phyloP scores from a whole-genome alignment of 139 green algal species.

The Chlamydomonas urium region DNA sequence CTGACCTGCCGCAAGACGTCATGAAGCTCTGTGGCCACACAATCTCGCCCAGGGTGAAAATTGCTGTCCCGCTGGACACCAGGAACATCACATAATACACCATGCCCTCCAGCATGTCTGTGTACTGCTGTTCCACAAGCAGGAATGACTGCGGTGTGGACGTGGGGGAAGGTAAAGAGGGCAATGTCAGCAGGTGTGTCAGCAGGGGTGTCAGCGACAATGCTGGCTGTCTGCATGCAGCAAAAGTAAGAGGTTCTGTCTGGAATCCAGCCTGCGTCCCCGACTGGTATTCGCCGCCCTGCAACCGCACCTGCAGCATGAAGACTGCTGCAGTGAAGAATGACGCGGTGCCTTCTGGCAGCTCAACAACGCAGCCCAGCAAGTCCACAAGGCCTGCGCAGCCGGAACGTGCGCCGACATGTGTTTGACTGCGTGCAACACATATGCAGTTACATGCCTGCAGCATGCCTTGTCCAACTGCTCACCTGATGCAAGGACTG shows the following conservation, averaged over 20 bases:
- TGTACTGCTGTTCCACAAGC: neutral
- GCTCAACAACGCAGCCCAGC: neutral
- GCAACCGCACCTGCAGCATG: constrained; percentile 14
- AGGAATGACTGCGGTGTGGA: constrained; percentile 7
- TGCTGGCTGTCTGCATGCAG: neutral
- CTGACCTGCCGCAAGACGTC: neutral
- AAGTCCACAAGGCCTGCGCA: constrained; percentile 18
- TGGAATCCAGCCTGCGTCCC: too few species aligned
- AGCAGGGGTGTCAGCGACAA: neutral
- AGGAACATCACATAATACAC: constrained; percentile 20
- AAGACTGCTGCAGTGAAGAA: constrained; percentile 14
- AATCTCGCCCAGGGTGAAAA: constrained; percentile 10
- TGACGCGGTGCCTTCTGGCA: constrained; percentile 11
- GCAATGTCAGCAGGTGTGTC: neutral
- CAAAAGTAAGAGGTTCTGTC: too few species aligned
- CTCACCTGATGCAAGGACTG: constrained; percentile 13
- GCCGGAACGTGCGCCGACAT: neutral
- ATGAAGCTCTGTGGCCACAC: constrained; percentile 8
- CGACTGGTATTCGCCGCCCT: neutral
- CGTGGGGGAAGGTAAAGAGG: neutral
- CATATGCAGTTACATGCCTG: neutral
- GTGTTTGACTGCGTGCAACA: neutral
- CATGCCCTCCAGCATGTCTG: constrained; percentile 24
- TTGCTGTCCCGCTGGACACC: neutral
- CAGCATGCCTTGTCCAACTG: neutral